These are phyloP conservation scores for Ricinus communis DNA, from an alignment of 345 rosid species.

Conservation along the genomic window DNA sequence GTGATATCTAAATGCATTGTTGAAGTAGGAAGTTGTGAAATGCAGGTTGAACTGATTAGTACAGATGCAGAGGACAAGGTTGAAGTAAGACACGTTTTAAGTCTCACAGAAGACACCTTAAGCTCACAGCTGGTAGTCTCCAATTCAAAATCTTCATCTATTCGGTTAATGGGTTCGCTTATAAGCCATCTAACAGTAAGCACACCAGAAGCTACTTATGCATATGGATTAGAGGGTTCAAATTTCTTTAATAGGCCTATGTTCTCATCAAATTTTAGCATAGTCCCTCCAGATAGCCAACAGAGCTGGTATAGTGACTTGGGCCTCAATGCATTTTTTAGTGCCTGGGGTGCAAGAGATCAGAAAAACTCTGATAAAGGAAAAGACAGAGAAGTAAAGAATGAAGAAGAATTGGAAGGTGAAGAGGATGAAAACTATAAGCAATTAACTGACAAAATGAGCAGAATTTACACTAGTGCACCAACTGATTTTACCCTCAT, in stretches of 20 bases:
- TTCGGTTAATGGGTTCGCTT: conserved; percentile 49
- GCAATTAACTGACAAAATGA: conserved; percentile 61
- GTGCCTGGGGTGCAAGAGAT: conserved; percentile 16
- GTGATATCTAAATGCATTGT: neutral
- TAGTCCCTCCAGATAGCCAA: conserved; percentile 49
- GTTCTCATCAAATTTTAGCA: conserved; percentile 34
- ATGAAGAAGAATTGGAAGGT: conserved; percentile 43
- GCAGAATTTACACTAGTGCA: conserved; percentile 75
- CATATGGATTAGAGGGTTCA: conserved; percentile 68
- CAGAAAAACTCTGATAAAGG: conserved; percentile 16
- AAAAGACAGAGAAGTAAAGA: no score
- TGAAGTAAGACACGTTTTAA: conserved; percentile 54
- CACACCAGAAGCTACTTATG: conserved; percentile 83
- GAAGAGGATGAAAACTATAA: conserved; percentile 72
- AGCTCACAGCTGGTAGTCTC: conserved; percentile 55
- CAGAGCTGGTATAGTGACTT: conserved; percentile 21
- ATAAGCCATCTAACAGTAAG: conserved; percentile 76
- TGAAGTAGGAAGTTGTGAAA: neutral
- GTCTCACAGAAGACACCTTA: conserved; percentile 48
- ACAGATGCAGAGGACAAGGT: conserved; percentile 42
- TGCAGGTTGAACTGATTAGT: conserved; percentile 67
- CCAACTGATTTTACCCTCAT: conserved; percentile 64
- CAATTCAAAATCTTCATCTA: conserved; percentile 43
- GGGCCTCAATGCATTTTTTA: conserved; percentile 14
- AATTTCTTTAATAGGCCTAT: conserved; percentile 45